Conservation (phyloP, 768 basidiomycete genomes). For the Tylopilus felleus region DNA sequence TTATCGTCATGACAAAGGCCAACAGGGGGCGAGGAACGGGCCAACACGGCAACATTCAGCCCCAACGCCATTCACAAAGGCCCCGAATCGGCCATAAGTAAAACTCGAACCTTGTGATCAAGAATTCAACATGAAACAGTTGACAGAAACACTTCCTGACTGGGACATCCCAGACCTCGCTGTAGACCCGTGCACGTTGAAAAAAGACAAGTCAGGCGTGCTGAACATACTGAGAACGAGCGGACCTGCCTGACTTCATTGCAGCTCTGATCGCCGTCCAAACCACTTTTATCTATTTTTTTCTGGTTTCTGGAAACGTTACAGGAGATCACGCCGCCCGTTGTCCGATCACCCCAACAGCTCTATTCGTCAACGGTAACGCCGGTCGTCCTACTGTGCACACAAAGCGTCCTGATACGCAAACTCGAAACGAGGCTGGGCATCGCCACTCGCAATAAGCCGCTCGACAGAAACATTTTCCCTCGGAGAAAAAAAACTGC, state of each 20-base stretch:
- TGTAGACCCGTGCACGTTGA: not conserved
- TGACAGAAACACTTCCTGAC: not conserved
- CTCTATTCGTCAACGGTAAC: too few relatives aligned
- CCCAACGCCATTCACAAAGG: not conserved
- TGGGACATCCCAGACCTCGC: not conserved
- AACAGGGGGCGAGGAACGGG: constrained; percentile 1
- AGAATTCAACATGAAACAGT: constrained; percentile 1
- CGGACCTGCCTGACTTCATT: not conserved
- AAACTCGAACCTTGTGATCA: constrained; percentile 1
- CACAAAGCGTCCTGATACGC: not conserved
- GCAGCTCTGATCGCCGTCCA: constrained; percentile 11
- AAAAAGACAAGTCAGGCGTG: not conserved
- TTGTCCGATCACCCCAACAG: not conserved
- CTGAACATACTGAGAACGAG: not conserved
- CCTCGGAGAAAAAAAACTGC: not conserved
- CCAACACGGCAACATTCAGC: not conserved
- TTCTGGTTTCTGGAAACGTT: not conserved
- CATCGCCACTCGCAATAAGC: not conserved
- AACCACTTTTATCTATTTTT: not conserved
- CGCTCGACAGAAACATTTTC: not conserved
- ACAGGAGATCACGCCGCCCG: not conserved
- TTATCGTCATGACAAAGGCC: constrained; percentile 5
- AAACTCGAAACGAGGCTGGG: constrained; percentile 4
- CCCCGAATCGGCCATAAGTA: not conserved
- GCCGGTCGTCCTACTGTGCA: not conserved